phyloP scores from a whole-genome alignment of 1,284 basidiomycete species.

The Irpex sp. region DNA sequence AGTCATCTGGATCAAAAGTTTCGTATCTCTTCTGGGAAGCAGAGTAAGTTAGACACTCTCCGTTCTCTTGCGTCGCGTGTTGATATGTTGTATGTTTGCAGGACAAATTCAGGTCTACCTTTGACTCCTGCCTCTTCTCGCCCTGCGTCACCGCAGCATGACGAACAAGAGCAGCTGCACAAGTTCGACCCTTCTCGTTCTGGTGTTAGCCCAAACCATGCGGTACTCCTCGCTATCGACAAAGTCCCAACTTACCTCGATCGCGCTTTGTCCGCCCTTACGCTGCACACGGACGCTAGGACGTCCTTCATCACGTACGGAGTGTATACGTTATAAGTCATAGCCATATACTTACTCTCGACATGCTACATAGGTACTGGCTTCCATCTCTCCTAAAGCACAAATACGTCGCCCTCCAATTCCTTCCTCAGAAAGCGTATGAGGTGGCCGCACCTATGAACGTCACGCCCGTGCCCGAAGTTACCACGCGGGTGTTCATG shows the following conservation, averaged over 20 bases:
- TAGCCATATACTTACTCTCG: neutral
- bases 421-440: conserved; percentile 40
- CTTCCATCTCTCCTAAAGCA: conserved; percentile 38
- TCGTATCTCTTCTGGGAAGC: neutral
- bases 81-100: neutral
- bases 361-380: conserved; percentile 25
- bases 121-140: neutral
- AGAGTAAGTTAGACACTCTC: neutral
- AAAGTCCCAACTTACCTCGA: neutral
- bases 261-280: neutral
- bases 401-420: conserved; percentile 39
- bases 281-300: neutral
- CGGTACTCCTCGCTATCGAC: neutral
- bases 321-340: neutral
- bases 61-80: neutral
- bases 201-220: neutral
- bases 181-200: neutral
- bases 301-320: neutral
- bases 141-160: neutral
- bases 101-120: neutral
- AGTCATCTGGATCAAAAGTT: neutral
- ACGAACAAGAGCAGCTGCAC: neutral
- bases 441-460: conserved; percentile 34
- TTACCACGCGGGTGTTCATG: conserved; percentile 44
- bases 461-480: conserved; percentile 37